Base-by-base conservation (phyloP, 495 filamentous ascomycete genomes). In the Aspergillus panamensis region DNA sequence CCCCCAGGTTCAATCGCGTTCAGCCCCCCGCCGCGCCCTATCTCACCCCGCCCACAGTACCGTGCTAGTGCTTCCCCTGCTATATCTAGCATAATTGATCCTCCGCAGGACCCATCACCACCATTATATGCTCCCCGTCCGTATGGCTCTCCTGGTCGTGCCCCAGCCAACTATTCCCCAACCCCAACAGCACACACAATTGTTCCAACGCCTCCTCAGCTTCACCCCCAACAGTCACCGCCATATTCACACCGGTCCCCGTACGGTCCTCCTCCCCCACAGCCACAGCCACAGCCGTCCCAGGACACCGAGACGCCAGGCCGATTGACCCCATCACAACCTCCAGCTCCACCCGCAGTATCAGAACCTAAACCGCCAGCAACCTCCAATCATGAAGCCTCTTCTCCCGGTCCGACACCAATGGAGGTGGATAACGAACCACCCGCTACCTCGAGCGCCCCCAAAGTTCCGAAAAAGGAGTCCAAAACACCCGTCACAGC, bases 11-110 rank as follows among this genome's bases (percentile, higher is more conserved):
- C 60, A 77, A 73, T 49, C 10, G 42, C 55, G 37, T 75, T 74
- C 47, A 77, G 72, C 55, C 74, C 77, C 58, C 53, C 73, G 52
- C 37, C 63, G 65, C 55, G 69, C 14, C 54, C 62, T 8, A 40
- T 67, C 3, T 77, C 76, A 6, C 76, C 74, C 7, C 71, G 63
- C n/a, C 66, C 60, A 10, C 56, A 53, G 40, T 87, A 84, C 65
- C 83, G 88, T 50, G 89, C 91, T 16, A 94, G 89, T 67, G 88
- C 89, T 17, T 96, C 92, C 21, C 91, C 92, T 8, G 90, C 92
- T 0, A 96, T 96, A 59, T 85, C 90, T 17, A 94, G 90, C 68
- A 80, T 96, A 35, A 91, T 96, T 40, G 91, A 96, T 59, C 90
- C 89, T 8, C 84, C 88, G 68, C 10, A 67, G 72, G 54, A 71